These are phyloP conservation scores for Trametes polyzona DNA, from an alignment of 1,284 basidiomycete species.

Conservation along the genomic window DNA sequence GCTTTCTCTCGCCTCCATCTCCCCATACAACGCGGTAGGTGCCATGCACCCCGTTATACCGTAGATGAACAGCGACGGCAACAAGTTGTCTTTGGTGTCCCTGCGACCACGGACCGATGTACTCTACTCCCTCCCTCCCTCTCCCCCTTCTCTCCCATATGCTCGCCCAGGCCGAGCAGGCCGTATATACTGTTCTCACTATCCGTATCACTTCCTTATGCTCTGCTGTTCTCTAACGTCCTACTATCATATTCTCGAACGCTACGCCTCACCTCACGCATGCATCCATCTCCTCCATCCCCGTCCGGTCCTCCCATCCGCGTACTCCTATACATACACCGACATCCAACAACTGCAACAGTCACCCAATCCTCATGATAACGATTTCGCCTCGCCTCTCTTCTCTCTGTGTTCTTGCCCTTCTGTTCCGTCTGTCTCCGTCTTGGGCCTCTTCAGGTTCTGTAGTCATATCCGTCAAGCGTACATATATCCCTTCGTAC, in stretches of 20 bases:
- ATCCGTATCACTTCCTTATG: conserved; percentile 19
- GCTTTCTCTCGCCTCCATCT: background rate
- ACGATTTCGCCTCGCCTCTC: too few relatives aligned
- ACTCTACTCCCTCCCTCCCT: background rate
- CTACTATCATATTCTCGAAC: conserved; percentile 18
- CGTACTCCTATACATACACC: background rate
- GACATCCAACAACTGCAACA: background rate
- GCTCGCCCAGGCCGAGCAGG: background rate
- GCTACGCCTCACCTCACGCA: conserved; percentile 12
- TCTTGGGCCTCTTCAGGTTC: conserved; percentile 11
- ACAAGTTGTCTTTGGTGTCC: too few relatives aligned
- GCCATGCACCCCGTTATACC: background rate
- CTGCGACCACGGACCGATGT: background rate
- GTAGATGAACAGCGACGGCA: background rate
- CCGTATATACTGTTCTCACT: conserved; percentile 16
- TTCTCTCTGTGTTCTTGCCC: background rate
- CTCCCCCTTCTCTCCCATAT: background rate
- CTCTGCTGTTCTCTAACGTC: conserved; percentile 21
- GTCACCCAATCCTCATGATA: too few relatives aligned
- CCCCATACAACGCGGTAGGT: background rate
- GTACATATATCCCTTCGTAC: conserved; percentile 27
- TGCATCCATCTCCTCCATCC: conserved; percentile 1
- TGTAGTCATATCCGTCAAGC: conserved; percentile 22
- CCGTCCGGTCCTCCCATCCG: background rate
- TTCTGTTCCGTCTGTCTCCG: background rate